A percentile compares a stretch with the other conserved stretches of the same genome.
These are phyloP conservation scores for Penicillium mononematosum DNA, from an alignment of 495 filamentous ascomycete species.

Conservation along the genomic window DNA sequence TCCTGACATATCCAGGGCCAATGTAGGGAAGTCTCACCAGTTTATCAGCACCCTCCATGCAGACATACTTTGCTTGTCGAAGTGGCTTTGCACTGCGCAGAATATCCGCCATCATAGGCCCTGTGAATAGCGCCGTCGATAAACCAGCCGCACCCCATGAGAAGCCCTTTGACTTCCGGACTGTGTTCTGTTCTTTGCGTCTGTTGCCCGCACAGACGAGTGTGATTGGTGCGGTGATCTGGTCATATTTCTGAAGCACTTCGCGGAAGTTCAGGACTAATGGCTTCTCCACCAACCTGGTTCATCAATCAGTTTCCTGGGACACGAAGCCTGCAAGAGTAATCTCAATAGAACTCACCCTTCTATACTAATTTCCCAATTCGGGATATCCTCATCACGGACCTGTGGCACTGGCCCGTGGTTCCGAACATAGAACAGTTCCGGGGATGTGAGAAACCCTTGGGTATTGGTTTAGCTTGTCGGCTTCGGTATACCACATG, in stretches of 20 bases:
- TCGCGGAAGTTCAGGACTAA: conserved; percentile 72
- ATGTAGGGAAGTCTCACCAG: conserved; percentile 46
- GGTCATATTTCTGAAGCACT: conserved; percentile 72
- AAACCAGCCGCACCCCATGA: conserved; percentile 92
- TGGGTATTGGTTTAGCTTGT: background rate
- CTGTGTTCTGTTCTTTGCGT: conserved; percentile 90
- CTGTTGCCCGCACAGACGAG: conserved; percentile 93
- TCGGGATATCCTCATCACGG: conserved; percentile 65
- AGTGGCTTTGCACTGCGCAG: conserved; percentile 65
- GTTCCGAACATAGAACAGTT: conserved; percentile 94
- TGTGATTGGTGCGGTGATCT: conserved; percentile 84
- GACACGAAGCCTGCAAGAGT: background rate
- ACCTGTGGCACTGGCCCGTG: conserved; percentile 86
- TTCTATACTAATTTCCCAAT: conserved; percentile 86
- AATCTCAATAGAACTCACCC: conserved; percentile 49
- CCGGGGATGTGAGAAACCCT: conserved; percentile 86
- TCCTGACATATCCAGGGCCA: background rate
- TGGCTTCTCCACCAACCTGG: conserved; percentile 71
- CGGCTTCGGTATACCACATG: background rate
- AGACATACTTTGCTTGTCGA: conserved; percentile 77
- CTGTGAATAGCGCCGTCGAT: conserved; percentile 89
- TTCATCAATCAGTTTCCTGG: conserved; percentile 15
- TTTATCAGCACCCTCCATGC: conserved; percentile 91
- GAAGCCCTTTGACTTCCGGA: conserved; percentile 92
- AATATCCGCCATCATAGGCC: conserved; percentile 73